phyloP scores from a whole-genome alignment of 345 rosid genomes.

The Conringia planisiliqua region DNA sequence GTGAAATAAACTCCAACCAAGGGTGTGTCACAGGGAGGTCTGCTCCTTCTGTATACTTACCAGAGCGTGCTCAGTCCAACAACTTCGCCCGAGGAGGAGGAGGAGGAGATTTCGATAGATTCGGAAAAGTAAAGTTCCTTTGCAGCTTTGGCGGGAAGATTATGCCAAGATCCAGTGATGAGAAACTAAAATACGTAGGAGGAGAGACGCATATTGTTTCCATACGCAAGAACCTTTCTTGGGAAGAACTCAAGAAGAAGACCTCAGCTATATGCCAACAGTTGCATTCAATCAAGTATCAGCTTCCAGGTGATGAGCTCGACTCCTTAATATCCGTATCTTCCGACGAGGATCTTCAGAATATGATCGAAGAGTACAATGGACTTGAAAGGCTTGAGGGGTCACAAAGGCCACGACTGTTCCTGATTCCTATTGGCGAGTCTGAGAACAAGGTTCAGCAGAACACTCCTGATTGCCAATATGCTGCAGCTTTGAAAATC shows the following conservation, averaged over 20 bases:
- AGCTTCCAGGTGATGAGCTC: slow-evolving; percentile 75
- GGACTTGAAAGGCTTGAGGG: slow-evolving; percentile 50
- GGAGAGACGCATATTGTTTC: slow-evolving; percentile 70
- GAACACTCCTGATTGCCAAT: slow-evolving; percentile 42
- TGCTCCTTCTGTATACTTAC: slow-evolving; percentile 12
- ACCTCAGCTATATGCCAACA: slow-evolving; percentile 47
- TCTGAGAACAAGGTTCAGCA: slow-evolving; percentile 41
- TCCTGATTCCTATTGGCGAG: slow-evolving; percentile 59
- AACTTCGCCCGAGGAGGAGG: slow-evolving; percentile 22
- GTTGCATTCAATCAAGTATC: slow-evolving; percentile 58
- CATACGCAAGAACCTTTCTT: slow-evolving; percentile 43
- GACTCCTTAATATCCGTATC: slow-evolving; percentile 63
- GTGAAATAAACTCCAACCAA: slow-evolving; percentile 40
- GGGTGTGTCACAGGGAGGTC: slow-evolving; percentile 33
- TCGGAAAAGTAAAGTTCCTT: slow-evolving; percentile 52
- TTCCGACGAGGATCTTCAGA: slow-evolving; percentile 65
- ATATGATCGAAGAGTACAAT: slow-evolving; percentile 62
- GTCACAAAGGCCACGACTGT: slow-evolving; percentile 55
- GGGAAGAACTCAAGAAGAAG: slow-evolving; percentile 58
- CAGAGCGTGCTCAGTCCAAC: slow-evolving; percentile 36
- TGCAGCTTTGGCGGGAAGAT: slow-evolving; percentile 71
- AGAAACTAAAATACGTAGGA: slow-evolving; percentile 62
- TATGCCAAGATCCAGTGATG: slow-evolving; percentile 65
- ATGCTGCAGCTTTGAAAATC: slow-evolving; percentile 36
- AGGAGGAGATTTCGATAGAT: slow-evolving; percentile 27